Evolutionary conservation across 2,329 filamentous ascomycete species (phyloP).

Genomic region (Hypoxylon rubiginosum): DNA sequence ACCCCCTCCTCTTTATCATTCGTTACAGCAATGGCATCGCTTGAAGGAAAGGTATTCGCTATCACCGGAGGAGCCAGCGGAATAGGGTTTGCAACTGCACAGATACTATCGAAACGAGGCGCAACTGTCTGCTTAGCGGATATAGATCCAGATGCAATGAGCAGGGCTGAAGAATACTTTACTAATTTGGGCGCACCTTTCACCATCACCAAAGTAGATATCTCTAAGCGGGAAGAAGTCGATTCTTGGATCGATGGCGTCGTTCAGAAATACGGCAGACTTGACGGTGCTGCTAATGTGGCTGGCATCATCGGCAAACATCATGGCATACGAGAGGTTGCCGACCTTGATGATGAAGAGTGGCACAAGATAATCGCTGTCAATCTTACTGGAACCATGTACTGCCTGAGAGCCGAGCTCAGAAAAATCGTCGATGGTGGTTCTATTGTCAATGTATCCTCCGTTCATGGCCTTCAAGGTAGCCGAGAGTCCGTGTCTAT

Average conservation of each 20-base stretch:
- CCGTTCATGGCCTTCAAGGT: constrained; percentile 64
- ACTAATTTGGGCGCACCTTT: constrained; percentile 44
- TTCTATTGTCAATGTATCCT: constrained; percentile 71
- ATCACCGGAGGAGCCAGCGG: constrained; percentile 60
- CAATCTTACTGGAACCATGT: constrained; percentile 66
- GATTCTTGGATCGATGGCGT: constrained; percentile 64
- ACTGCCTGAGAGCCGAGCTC: constrained; percentile 63
- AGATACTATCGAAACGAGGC: constrained; percentile 49
- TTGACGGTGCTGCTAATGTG: constrained; percentile 69
- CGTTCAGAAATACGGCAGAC: constrained; percentile 63
- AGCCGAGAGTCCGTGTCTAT: constrained; percentile 49
- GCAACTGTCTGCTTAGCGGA: constrained; percentile 52
- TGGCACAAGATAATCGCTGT: constrained; percentile 64
- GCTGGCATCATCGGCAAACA: constrained; percentile 64
- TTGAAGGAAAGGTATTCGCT: constrained; percentile 55
- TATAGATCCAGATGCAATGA: constrained; percentile 47
- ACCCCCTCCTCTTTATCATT: constrained; percentile 1
- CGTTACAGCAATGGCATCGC: constrained; percentile 33
- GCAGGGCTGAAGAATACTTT: constrained; percentile 48
- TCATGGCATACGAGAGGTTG: constrained; percentile 57
- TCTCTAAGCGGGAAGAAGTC: constrained; percentile 62
- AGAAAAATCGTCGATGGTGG: constrained; percentile 62
- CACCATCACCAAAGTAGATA: constrained; percentile 60
- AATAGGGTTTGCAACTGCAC: constrained; percentile 51
- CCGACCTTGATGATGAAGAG: constrained; percentile 61